phyloP scores from a whole-genome alignment of 345 rosid species.

The Dipteronia dyeriana region DNA sequence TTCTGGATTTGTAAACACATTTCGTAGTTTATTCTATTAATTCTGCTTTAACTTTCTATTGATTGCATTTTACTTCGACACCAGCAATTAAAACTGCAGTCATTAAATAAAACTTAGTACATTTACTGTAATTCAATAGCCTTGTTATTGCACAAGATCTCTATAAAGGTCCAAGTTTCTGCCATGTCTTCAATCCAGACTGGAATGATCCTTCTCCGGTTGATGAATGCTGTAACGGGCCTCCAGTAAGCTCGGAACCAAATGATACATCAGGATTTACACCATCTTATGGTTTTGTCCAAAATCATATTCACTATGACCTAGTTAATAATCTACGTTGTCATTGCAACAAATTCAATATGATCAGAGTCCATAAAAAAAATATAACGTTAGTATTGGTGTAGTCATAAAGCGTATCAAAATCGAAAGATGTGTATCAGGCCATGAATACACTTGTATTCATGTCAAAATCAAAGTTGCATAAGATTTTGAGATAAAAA shows the following conservation, averaged over 20 bases:
- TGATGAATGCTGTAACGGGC: constrained; percentile 58
- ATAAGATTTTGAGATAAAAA: no score
- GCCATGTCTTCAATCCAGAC: constrained; percentile 77
- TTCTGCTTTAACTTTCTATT: no score
- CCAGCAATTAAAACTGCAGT: no score
- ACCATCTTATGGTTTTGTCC: constrained; percentile 74
- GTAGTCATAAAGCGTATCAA: no score
- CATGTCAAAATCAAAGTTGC: no score
- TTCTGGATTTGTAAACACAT: no score
- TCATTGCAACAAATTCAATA: constrained; percentile 20
- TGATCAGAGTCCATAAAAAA: constrained; percentile 3
- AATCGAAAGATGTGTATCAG: no score
- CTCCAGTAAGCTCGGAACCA: constrained; percentile 58
- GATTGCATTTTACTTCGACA: no score
- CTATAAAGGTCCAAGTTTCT: constrained; percentile 76
- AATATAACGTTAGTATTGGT: no score
- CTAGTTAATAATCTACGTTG: constrained; percentile 84
- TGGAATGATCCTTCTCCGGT: constrained; percentile 66
- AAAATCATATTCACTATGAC: constrained; percentile 87
- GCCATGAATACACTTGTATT: no score
- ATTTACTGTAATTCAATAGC: constrained; percentile 37
- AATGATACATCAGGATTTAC: constrained; percentile 57
- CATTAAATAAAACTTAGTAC: background rate
- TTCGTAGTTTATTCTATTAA: no score
- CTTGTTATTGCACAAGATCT: constrained; percentile 97